Conservation (phyloP, 768 basidiomycete genomes). For the Mycena olivaceomarginata region DNA sequence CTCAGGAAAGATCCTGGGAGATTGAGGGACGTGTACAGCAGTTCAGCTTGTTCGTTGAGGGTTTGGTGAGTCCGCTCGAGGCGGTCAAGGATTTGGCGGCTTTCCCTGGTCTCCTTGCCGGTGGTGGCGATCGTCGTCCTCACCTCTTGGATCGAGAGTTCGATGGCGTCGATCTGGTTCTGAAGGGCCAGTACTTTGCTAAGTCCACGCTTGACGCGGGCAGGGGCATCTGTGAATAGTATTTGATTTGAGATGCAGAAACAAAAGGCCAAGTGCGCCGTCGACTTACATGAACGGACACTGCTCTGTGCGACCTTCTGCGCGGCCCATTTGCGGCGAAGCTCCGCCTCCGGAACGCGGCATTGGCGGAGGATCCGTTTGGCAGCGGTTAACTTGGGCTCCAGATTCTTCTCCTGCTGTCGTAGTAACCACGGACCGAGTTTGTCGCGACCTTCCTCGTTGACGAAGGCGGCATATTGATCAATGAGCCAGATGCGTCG, state of each 20-base stretch:
- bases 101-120: background rate
- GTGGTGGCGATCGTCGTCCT: constrained; percentile 27
- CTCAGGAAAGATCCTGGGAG: constrained; percentile 54
- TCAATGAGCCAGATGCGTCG: constrained; percentile 58
- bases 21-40: constrained; percentile 59
- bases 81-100: constrained; percentile 37
- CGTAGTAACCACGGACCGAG: constrained; percentile 58
- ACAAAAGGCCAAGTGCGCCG: background rate
- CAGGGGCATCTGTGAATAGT: constrained; percentile 50
- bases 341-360: constrained; percentile 39
- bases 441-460: constrained; percentile 47
- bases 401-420: constrained; percentile 42
- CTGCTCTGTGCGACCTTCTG: constrained; percentile 57
- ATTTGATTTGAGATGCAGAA: background rate
- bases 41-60: constrained; percentile 51
- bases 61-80: constrained; percentile 47
- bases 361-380: constrained; percentile 42
- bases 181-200: constrained; percentile 55
- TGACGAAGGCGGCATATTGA: constrained; percentile 52
- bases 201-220: constrained; percentile 55
- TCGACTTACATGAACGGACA: constrained; percentile 46
- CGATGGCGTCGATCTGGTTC: constrained; percentile 48
- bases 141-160: constrained; percentile 46
- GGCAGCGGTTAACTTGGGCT: constrained; percentile 38
- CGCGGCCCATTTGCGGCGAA: constrained; percentile 55